Base-by-base conservation (phyloP, 345 rosid genomes). In the Salix dunnii region DNA sequence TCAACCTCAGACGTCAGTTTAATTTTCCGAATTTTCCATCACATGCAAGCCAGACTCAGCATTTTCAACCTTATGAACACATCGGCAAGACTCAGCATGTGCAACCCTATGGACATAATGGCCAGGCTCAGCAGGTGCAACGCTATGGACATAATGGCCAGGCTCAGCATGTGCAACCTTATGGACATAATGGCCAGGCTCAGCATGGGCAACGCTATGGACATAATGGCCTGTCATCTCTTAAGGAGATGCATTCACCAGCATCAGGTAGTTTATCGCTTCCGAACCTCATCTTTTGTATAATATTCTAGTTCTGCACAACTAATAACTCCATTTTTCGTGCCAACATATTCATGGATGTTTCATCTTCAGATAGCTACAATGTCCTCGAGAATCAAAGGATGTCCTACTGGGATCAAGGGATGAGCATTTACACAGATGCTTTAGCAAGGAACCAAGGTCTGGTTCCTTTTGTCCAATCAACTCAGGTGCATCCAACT, bases 261-360 rank as follows among this genome's bases (percentile, higher is more conserved):
- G 17, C 66, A 63, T 81, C 86, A 78, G 84, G 84, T 84, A 80
- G 25, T 28, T 5, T 0, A 7, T 5, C 36, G 8, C 28, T 16
- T 14, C 46, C 11, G 12, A 11, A 13, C 30, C 40, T 16, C 46
- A 3, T 13, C 4, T 58, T 38, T 28, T 4, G 27, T 20, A 40
- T 58, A 28, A 7, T 7, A 21, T 42, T 42, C 13, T 28, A n/a
- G 14, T 12, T 25, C 33, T 69, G 21, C 18, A 61, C 27, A 27
- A 76, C 73, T 72, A 55, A 63, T 72, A 55, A 63, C 79, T 67
- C 58, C 38, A 13, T 77, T 68, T 69, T 38, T 64, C 36, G 36
- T 75, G 28, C 55, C 53, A 73, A 78, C 78, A 36, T 71, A 83
- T 77, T 85, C 27, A 75, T 80, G 77, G 80, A 78, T 40, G 53